A percentile compares a stretch with the other conserved stretches of the same genome.
Evolutionary conservation across 2,329 filamentous ascomycete species (phyloP).

Genomic region (Apiospora pterosperma): DNA sequence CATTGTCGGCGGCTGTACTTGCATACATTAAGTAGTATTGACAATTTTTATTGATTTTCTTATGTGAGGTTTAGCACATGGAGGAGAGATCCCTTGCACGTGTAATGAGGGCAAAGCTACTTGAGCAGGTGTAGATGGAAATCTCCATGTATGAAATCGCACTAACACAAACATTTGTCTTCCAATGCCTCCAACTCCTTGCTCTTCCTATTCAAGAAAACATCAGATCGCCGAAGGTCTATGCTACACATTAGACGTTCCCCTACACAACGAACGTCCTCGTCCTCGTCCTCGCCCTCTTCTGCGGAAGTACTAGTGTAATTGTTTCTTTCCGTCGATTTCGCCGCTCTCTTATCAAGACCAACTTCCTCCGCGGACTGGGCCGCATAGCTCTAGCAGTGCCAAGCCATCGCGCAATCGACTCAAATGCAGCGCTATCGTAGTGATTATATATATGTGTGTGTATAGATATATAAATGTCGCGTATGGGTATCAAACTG

Average conservation of each 20-base stretch:
- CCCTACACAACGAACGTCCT: background rate
- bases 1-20: too few relatives aligned
- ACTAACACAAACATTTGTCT: background rate
- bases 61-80: background rate
- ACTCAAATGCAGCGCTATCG: background rate
- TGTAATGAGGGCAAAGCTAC: background rate
- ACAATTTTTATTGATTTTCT: background rate
- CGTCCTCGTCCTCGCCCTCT: background rate
- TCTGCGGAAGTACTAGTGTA: background rate
- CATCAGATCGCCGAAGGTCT: background rate
- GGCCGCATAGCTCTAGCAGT: background rate
- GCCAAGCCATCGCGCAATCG: background rate
- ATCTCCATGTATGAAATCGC: background rate
- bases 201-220: background rate
- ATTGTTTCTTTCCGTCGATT: background rate
- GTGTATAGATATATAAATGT: background rate
- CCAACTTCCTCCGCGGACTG: background rate
- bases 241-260: background rate
- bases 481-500: background rate
- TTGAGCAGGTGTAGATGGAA: background rate
- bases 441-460: background rate
- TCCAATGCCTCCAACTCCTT: constrained; percentile 1
- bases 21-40: background rate
- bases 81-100: background rate
- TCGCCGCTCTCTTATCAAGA: background rate